phyloP scores from a whole-genome alignment of 768 basidiomycete genomes.

The Hericium rajendrae region DNA sequence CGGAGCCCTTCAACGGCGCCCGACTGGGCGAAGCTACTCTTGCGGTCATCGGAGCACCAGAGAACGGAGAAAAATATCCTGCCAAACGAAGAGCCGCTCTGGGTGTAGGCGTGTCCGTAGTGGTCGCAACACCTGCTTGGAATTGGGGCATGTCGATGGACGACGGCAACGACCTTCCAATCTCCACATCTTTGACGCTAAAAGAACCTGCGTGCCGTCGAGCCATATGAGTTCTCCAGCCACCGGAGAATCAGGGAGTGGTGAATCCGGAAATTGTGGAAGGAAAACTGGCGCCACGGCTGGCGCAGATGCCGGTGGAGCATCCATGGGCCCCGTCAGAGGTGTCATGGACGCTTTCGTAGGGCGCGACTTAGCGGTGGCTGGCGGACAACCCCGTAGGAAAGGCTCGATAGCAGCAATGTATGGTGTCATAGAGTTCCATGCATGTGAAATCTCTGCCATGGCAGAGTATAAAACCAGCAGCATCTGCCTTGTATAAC shows the following conservation, averaged over 20 bases:
- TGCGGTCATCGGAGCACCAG: background rate
- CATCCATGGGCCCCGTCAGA: background rate
- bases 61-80: conserved; percentile 7
- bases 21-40: background rate
- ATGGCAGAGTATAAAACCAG: conserved; percentile 83
- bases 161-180: conserved; percentile 73
- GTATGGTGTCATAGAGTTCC: conserved; percentile 66
- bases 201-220: conserved; percentile 92
- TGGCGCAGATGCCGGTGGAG: conserved; percentile 16
- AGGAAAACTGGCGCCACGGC: conserved; percentile 15
- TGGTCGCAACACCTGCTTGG: conserved; percentile 34
- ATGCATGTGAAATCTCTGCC: conserved; percentile 80
- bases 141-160: conserved; percentile 34
- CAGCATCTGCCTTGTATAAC: conserved; percentile 80
- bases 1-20: background rate
- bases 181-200: conserved; percentile 84
- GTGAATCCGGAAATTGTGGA: conserved; percentile 15
- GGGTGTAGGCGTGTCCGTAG: conserved; percentile 18
- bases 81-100: conserved; percentile 19
- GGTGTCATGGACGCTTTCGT: conserved; percentile 18
- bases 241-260: conserved; percentile 19
- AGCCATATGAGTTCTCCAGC: conserved; percentile 34
- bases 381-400: conserved; percentile 36
- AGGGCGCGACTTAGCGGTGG: conserved; percentile 22
- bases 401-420: conserved; percentile 61